Percentiles rank a stretch among this genome's conserved stretches.
Evolutionary conservation across 345 rosid species (phyloP).

Genomic region (Cardiospermum halicacabum): DNA sequence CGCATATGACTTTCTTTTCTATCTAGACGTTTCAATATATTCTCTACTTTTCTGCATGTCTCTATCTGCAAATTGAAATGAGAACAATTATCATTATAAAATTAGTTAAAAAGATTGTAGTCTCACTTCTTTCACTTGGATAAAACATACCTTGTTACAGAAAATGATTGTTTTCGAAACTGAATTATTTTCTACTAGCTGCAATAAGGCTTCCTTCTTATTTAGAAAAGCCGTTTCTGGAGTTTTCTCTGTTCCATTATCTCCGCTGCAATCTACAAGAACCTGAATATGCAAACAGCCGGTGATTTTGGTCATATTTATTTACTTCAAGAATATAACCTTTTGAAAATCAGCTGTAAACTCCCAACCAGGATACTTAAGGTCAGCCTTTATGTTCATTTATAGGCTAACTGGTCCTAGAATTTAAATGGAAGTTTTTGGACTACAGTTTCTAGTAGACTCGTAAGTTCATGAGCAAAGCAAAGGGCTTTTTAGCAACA

Average conservation of each 20-base stretch:
- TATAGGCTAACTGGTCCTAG: neutral
- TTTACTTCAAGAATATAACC: slow-evolving; percentile 1
- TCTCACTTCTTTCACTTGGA: neutral
- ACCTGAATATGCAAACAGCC: slow-evolving; percentile 41
- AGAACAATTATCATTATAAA: neutral
- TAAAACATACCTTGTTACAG: slow-evolving; percentile 67
- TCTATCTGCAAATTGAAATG: slow-evolving; percentile 53
- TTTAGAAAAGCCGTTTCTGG: slow-evolving; percentile 73
- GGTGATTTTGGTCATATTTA: slow-evolving; percentile 6
- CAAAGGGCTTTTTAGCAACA: neutral
- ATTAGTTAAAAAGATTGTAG: too few species aligned
- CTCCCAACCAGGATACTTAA: neutral
- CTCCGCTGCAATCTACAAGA: slow-evolving; percentile 92
- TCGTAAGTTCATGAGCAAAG: neutral
- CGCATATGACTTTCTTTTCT: slow-evolving; percentile 47
- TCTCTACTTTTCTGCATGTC: slow-evolving; percentile 97
- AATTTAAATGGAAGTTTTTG: neutral
- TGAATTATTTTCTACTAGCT: slow-evolving; percentile 53
- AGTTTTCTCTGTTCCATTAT: slow-evolving; percentile 47
- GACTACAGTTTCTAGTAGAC: neutral
- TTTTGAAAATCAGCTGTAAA: neutral
- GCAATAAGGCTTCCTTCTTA: slow-evolving; percentile 77
- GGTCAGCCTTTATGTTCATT: neutral
- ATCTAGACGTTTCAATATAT: slow-evolving; percentile 65
- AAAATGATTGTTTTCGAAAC: slow-evolving; percentile 77